Conservation (phyloP, 495 filamentous ascomycete genomes). For the Clohesyomyces aquaticus region DNA sequence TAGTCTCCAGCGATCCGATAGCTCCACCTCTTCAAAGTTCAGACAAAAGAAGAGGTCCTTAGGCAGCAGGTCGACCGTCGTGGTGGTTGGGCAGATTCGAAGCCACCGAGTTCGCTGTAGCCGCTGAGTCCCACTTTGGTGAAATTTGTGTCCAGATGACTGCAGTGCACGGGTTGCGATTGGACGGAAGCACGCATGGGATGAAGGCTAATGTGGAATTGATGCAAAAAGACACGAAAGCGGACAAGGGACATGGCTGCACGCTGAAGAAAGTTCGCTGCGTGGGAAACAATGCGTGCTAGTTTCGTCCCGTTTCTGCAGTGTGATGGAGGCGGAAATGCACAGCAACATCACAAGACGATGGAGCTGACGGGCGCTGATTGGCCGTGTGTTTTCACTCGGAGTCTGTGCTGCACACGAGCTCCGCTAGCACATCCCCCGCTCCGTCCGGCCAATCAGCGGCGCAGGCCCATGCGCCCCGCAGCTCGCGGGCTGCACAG, state of each 20-base stretch:
- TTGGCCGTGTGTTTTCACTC: constrained; percentile 33
- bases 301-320: constrained; percentile 21
- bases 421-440: constrained; percentile 22
- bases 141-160: constrained; percentile 32
- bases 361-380: not conserved
- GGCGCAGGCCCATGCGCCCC: constrained; percentile 16
- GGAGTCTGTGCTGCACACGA: constrained; percentile 18
- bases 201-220: not conserved
- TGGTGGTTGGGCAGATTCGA: constrained; percentile 14
- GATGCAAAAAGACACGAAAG: constrained; percentile 2
- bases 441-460: constrained; percentile 25
- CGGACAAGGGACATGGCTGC: constrained; percentile 1
- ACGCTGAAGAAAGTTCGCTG: constrained; percentile 12
- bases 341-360: constrained; percentile 29
- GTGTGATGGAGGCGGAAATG: constrained; percentile 37
- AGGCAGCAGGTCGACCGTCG: constrained; percentile 26
- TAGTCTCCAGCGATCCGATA: constrained; percentile 7
- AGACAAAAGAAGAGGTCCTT: constrained; percentile 10
- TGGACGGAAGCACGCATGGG: not conserved
- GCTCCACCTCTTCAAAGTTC: constrained; percentile 8
- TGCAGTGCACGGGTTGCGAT: not conserved
- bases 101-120: constrained; percentile 27
- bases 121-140: constrained; percentile 37
- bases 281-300: constrained; percentile 8
- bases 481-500: constrained; percentile 22